Evolutionary conservation across 2,329 filamentous ascomycete species (phyloP).

Genomic region (Ustulina deusta): DNA sequence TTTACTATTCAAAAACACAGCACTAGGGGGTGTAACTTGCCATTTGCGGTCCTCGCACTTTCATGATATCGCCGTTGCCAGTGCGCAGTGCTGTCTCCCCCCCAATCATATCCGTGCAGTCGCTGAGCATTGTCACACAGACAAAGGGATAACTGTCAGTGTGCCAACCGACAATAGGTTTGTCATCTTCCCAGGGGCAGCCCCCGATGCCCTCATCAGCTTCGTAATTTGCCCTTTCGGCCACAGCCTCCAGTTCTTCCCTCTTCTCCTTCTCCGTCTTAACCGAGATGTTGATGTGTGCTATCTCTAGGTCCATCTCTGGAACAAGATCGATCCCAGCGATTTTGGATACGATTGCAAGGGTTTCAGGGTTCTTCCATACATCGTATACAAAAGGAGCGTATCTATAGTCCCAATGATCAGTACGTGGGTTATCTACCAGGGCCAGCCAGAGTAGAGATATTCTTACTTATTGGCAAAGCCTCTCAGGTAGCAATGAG

Average conservation of each 20-base stretch:
- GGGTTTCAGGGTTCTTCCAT: slow-evolving; percentile 58
- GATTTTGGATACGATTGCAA: slow-evolving; percentile 62
- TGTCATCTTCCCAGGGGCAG: slow-evolving; percentile 58
- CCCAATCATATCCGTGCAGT: slow-evolving; percentile 71
- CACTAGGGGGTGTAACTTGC: slow-evolving; percentile 55
- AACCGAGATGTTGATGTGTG: slow-evolving; percentile 66
- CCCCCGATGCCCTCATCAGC: slow-evolving; percentile 49
- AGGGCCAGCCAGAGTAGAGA: not conserved
- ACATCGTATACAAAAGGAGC: slow-evolving; percentile 72
- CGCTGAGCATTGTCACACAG: slow-evolving; percentile 76
- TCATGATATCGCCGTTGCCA: slow-evolving; percentile 64
- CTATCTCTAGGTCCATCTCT: slow-evolving; percentile 67
- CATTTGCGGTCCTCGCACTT: slow-evolving; percentile 70
- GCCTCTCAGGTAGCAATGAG: slow-evolving; percentile 59
- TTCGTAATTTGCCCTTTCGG: slow-evolving; percentile 49
- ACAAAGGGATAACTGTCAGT: slow-evolving; percentile 75
- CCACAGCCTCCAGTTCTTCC: slow-evolving; percentile 56
- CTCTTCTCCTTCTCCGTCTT: slow-evolving; percentile 61
- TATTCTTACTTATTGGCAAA: slow-evolving; percentile 60
- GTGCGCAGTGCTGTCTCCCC: slow-evolving; percentile 73
- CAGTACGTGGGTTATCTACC: slow-evolving; percentile 14
- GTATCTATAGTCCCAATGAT: slow-evolving; percentile 56
- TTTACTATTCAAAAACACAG: not conserved
- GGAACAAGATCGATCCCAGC: slow-evolving; percentile 67
- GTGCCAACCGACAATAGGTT: slow-evolving; percentile 72